phyloP scores from a whole-genome alignment of 176 grass and related monocot species.

The Echinochloa phyllopogon region DNA sequence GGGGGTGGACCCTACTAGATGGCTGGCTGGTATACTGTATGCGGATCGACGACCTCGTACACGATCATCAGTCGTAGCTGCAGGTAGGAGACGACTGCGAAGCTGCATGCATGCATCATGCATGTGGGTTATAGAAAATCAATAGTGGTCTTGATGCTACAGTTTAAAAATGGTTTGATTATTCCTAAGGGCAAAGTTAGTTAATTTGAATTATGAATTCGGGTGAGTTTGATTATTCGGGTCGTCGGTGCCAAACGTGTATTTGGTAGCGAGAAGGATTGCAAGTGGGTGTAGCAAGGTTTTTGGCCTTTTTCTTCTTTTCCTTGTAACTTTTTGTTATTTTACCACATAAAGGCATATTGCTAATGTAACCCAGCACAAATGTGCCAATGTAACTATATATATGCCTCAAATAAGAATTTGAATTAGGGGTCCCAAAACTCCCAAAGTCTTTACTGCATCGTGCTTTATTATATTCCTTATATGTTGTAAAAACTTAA shows the following conservation, averaged over 20 bases:
- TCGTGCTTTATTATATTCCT: background rate
- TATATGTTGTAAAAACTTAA: too few species aligned
- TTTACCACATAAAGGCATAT: constrained; percentile 28
- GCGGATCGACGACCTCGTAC: too few species aligned
- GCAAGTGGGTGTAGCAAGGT: constrained; percentile 18
- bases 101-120: background rate
- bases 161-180: background rate
- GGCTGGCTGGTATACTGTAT: too few species aligned
- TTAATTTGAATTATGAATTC: constrained; percentile 14
- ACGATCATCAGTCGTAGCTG: background rate
- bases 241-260: constrained; percentile 13
- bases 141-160: background rate
- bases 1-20: too few species aligned
- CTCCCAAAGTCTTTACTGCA: background rate
- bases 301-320: constrained; percentile 32
- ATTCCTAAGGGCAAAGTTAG: constrained; percentile 14
- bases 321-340: constrained; percentile 7
- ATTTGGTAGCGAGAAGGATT: constrained; percentile 30
- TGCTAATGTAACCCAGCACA: constrained; percentile 33
- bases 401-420: constrained; percentile 26
- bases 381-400: constrained; percentile 20
- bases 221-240: constrained; percentile 15
- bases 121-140: constrained; percentile 2
- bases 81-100: background rate
- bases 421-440: background rate